Evolutionary conservation across 192 early-diverging fungal species (phyloP).

Genomic region (Entomortierella chlamydospora): DNA sequence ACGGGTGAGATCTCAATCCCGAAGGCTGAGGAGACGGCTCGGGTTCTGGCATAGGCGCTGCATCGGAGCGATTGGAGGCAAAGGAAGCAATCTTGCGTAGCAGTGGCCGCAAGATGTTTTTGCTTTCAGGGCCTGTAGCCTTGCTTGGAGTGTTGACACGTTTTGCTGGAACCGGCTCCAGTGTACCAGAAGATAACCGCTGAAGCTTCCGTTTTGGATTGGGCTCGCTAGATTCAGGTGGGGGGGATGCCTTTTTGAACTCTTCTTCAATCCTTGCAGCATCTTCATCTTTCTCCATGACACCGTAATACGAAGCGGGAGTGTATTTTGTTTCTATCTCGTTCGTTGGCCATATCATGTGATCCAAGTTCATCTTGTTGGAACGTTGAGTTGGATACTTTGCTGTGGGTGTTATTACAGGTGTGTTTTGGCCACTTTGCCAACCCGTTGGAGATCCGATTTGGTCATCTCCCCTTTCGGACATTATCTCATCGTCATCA

Average conservation of each 20-base stretch:
- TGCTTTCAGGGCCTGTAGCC: conserved; percentile 15
- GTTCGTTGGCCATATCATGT: conserved; percentile 55
- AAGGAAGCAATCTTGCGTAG: conserved; percentile 50
- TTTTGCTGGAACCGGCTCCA: conserved; percentile 39
- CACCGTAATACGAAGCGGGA: conserved; percentile 20
- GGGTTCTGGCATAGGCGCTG: conserved; percentile 21
- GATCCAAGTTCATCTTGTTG: conserved; percentile 53
- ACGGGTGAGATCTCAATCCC: conserved; percentile 36
- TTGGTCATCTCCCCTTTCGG: conserved; percentile 25
- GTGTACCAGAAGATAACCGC: conserved; percentile 36
- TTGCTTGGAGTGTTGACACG: conserved; percentile 34
- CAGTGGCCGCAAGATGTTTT: conserved; percentile 38
- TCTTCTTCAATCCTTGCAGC: conserved; percentile 53
- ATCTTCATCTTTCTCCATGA: conserved; percentile 47
- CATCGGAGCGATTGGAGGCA: conserved; percentile 35
- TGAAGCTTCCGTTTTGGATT: conserved; percentile 53
- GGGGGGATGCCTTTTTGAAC: conserved; percentile 50
- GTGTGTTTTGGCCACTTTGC: conserved; percentile 28
- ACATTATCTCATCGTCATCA: conserved; percentile 54
- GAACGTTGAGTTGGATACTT: conserved; percentile 38
- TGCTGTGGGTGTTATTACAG: conserved; percentile 4
- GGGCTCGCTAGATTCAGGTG: conserved; percentile 36
- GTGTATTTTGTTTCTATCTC: conserved; percentile 46
- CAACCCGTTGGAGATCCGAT: conserved; percentile 27
- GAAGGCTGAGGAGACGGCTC: conserved; percentile 20